phyloP scores from a whole-genome alignment of 177 flowering plant genomes.

The Vitis hybrid region DNA sequence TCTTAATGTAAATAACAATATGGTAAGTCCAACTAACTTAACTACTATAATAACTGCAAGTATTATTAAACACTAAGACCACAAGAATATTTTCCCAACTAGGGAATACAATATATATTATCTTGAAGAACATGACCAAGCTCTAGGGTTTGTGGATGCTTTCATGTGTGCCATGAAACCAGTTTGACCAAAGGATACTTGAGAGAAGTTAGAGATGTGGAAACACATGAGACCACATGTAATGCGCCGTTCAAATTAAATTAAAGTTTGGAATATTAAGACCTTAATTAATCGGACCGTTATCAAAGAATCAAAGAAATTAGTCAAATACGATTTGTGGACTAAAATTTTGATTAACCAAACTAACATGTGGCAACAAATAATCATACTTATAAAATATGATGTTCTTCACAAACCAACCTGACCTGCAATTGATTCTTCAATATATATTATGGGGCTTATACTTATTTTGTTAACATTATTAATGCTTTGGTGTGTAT shows the following conservation, averaged over 20 bases:
- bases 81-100: neutral
- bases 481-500: no score
- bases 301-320: constrained; percentile 1
- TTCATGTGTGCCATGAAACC: neutral
- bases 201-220: constrained; percentile 11
- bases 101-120: neutral
- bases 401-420: neutral
- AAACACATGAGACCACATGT: constrained; percentile 59
- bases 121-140: constrained; percentile 17
- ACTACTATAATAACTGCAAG: constrained; percentile 23
- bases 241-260: constrained; percentile 8
- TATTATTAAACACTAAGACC: neutral
- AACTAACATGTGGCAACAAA: constrained; percentile 7
- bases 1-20: no score
- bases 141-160: constrained; percentile 6
- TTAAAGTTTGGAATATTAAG: constrained; percentile 9
- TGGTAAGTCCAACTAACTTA: constrained; percentile 11
- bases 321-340: constrained; percentile 3
- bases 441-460: neutral
- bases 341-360: neutral
- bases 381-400: neutral
- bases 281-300: neutral
- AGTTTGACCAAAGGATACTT: constrained; percentile 7
- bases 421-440: constrained; percentile 4
- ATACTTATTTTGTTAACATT: neutral